Evolutionary conservation across 2,329 filamentous ascomycete species (phyloP).

Genomic region (Claviceps sp.): DNA sequence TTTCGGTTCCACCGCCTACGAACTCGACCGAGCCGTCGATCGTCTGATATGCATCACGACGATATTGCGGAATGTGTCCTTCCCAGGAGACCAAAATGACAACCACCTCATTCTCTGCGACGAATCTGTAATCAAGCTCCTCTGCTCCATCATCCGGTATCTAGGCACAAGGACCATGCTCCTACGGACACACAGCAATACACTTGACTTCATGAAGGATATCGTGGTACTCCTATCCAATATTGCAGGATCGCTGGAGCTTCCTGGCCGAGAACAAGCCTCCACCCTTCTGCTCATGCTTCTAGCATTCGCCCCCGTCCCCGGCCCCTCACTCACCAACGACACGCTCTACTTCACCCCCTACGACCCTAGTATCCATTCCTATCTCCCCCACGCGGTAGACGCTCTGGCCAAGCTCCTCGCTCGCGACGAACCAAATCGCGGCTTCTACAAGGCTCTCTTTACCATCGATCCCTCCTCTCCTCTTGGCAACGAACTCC

Average conservation of each 20-base stretch:
- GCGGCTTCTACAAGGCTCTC: slow-evolving; percentile 69
- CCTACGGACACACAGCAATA: slow-evolving; percentile 68
- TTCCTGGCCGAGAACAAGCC: slow-evolving; percentile 79
- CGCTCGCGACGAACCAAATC: slow-evolving; percentile 85
- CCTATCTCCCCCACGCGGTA: slow-evolving; percentile 78
- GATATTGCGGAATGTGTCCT: slow-evolving; percentile 85
- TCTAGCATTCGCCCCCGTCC: slow-evolving; percentile 74
- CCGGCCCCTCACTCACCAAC: slow-evolving; percentile 45
- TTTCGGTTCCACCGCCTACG: slow-evolving; percentile 65
- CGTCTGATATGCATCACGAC: slow-evolving; percentile 82
- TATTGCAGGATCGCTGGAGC: slow-evolving; percentile 63
- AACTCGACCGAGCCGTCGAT: slow-evolving; percentile 76
- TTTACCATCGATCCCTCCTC: slow-evolving; percentile 59
- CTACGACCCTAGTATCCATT: slow-evolving; percentile 70
- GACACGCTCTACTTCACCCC: slow-evolving; percentile 59
- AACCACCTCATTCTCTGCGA: slow-evolving; percentile 69
- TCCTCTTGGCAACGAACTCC: slow-evolving; percentile 57
- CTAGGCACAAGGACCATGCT: slow-evolving; percentile 83
- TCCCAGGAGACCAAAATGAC: slow-evolving; percentile 43
- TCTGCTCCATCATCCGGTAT: slow-evolving; percentile 72
- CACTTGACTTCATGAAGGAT: slow-evolving; percentile 95
- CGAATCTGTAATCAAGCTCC: slow-evolving; percentile 64
- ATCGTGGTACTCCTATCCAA: slow-evolving; percentile 82
- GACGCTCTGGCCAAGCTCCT: slow-evolving; percentile 86
- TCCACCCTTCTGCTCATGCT: slow-evolving; percentile 78